phyloP scores from a whole-genome alignment of 164 flowering plant genomes.

The Annona cherimola region DNA sequence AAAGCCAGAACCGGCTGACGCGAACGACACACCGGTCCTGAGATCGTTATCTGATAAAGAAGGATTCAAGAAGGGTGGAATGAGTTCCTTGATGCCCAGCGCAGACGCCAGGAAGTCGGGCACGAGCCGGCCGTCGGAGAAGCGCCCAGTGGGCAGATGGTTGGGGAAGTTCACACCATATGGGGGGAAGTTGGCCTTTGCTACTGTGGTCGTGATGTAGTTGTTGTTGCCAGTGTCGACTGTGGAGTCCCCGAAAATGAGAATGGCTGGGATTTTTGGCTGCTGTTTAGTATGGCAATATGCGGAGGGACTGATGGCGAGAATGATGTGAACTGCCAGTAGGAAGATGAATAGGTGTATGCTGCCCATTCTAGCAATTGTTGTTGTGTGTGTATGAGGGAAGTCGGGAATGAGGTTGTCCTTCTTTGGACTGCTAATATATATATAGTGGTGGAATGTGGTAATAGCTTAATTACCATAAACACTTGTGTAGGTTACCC shows the following conservation, averaged over 20 bases:
- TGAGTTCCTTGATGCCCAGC: conserved; percentile 36
- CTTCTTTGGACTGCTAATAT: no score
- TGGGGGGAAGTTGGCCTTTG: conserved; percentile 28
- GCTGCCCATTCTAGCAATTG: neutral
- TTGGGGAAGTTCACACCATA: conserved; percentile 44
- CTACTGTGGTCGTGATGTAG: conserved; percentile 30
- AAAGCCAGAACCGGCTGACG: conserved; percentile 54
- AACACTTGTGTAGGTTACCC: no score
- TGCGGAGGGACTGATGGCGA: neutral
- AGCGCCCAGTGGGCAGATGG: conserved; percentile 47
- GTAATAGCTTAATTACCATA: no score
- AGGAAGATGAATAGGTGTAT: neutral
- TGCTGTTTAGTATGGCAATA: neutral
- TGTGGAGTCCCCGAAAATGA: conserved; percentile 60
- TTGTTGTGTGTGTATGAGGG: no score
- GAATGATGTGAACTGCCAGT: neutral
- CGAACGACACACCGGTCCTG: conserved; percentile 45
- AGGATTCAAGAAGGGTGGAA: conserved; percentile 48
- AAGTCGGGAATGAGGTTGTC: no score
- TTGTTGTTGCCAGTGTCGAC: conserved; percentile 68
- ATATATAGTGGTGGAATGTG: no score
- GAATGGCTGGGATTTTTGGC: conserved; percentile 33
- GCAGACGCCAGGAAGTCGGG: conserved; percentile 41
- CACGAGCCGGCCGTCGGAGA: conserved; percentile 48
- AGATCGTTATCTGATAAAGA: conserved; percentile 35